Evolutionary conservation across 371 early-diverging fungal species (phyloP), one percentile per base, ranked within the genome.

Genomic region (Rhizomucor miehei): DNA sequence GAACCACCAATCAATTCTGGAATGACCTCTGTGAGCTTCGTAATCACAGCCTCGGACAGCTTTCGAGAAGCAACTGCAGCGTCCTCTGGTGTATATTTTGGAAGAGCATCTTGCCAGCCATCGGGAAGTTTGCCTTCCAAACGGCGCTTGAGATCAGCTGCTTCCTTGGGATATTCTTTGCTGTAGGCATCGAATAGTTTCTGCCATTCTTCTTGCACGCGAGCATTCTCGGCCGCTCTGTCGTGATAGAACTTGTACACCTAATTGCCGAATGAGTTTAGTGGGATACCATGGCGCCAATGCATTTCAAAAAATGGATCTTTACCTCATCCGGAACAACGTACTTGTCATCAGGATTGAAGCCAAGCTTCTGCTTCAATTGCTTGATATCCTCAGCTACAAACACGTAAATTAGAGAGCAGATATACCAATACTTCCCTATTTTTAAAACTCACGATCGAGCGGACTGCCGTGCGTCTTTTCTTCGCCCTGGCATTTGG

Each of bases 1-100:
- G 98, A 97, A n/a, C 99, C 99, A 64, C 98, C 91, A 56, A 99
- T 68, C 17, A 99, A 76, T 72, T 94, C 94, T 6, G 95, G 91
- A 36, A 94, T 38, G 21, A 75, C 61, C 23, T 85, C 81, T 11
- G 92, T 89, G 44, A 98, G 65, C 44, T 86, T 85, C 71, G 92
- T 91, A 52, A 99, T 65, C 43, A 92, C 89, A 50, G 63, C 74
- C 68, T 94, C 90, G 12, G 90, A 92, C 49, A 88, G 73, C 73
- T 96, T 97, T 60, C 91, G 87, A n/a, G 97, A 95, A 16, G 97
- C 97, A 41, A 86, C 78, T n/a, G 92, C 60, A 51, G 88, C 68
- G 63, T 93, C 93, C 0, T 77, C 65, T 23, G 95, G 90, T 13
- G 85, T 89, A 79, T 75, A 95, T 10, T 70, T 75, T 25, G 97